Evolutionary conservation across 2,329 filamentous ascomycete genomes (phyloP), one percentile per base, ranked within the genome.

Genomic region (Cordyceps tenuipes): DNA sequence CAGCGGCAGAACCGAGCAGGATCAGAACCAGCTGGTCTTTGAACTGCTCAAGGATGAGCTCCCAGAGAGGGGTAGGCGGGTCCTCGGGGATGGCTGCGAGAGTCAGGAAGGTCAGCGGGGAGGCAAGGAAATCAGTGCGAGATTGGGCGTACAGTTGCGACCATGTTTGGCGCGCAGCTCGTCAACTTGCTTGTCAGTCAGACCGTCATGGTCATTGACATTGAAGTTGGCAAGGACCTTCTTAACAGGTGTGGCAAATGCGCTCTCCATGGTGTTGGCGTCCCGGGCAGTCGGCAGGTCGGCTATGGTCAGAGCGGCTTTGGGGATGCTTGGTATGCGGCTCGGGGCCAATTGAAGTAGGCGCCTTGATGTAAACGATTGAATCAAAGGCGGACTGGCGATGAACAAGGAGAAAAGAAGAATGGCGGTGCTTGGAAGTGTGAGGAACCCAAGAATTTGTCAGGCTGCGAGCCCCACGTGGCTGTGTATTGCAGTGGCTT

Each of bases 11-110:
- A 59, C 86, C 94, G 54, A 99, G 83, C 23, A 99, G 82, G 67
- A 99, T 99, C 58, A 99, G 83, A 66, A 99, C 94, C 52, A 99
- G 85, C 75, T 99, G 94, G 72, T 99, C 94, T 76, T 99, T 97
- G 82, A 99, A 99, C 74, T 99, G 94, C 77, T 99, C 94, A 62
- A 99, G 82, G 60, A 99, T 90, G 64, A 99, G 86, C 76, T 97
- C 85, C 94, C 93, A 99, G 52, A 99, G 73, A 44, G 94, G 94
- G 36, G 94, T 99, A 3, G 94, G 91, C 58, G 94, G 94, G 65
- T 99, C 94, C 77, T 99, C 94, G 50, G 82, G 76, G 63, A 85
- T 85, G 52, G 81, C 82, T 85, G 64, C 10, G 63, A 60, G 31
- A 51, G 23, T 58, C 52, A 55, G 57, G 48, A 61, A 49, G 55